These are phyloP conservation scores for Tetraselmis striata DNA, from an alignment of 139 green algal genomes.

Conservation along the genomic window DNA sequence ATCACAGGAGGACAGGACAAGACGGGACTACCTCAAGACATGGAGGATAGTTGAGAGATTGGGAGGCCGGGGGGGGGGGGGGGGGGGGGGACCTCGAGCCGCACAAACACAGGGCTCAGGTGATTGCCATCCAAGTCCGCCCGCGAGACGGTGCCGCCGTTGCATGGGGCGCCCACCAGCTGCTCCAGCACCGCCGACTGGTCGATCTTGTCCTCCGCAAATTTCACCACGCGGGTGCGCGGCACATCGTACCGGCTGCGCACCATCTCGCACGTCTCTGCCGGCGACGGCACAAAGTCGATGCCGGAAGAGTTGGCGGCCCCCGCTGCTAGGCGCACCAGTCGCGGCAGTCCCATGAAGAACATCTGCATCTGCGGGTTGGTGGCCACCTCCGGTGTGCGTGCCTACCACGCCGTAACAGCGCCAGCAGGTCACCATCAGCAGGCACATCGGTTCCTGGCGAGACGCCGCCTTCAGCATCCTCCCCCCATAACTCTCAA, in stretches of 20 bases:
- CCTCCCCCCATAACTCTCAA: no score
- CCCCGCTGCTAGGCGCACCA: conserved; percentile 8
- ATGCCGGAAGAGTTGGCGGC: conserved; percentile 10
- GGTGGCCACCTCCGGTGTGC: not conserved
- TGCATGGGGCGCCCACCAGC: not conserved
- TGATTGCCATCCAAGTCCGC: not conserved
- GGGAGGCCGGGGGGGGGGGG: not conserved
- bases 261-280: conserved; percentile 6
- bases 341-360: conserved; percentile 3
- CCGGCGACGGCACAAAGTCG: conserved; percentile 11
- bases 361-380: conserved; percentile 3
- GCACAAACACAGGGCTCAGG: not conserved
- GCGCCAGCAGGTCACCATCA: no score
- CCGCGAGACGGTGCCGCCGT: not conserved
- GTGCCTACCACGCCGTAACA: no score
- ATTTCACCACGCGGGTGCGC: not conserved
- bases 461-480: no score
- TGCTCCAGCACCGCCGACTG: not conserved
- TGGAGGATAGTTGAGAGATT: not conserved
- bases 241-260: not conserved
- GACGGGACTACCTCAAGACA: no score
- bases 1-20: not conserved
- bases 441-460: no score
- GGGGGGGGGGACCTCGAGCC: not conserved
- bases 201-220: conserved; percentile 1